phyloP scores from a whole-genome alignment of 129 eudicot species.

The Flaveria robusta region DNA sequence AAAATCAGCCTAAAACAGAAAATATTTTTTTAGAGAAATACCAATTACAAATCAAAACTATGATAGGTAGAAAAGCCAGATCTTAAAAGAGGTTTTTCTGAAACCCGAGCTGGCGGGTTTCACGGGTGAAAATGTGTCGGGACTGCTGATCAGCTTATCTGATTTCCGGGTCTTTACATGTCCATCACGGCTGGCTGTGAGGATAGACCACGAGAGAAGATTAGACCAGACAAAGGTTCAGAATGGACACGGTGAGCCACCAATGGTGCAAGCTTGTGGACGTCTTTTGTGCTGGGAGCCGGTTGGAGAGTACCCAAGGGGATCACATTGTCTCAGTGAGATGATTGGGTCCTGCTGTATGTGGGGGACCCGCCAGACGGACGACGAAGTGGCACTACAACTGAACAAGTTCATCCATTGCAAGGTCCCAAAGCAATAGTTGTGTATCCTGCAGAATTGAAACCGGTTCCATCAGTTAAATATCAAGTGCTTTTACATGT shows the following conservation, averaged over 20 bases:
- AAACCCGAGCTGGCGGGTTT: conserved; percentile 30
- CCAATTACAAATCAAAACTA: conserved; percentile 22
- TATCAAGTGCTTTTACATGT: background rate
- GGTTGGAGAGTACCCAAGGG: conserved; percentile 75
- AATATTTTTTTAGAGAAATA: background rate
- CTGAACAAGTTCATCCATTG: conserved; percentile 82
- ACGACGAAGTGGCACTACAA: conserved; percentile 76
- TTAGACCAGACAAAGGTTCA: conserved; percentile 74
- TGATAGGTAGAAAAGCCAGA: background rate
- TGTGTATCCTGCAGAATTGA: conserved; percentile 61
- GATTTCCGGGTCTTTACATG: conserved; percentile 62
- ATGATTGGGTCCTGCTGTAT: conserved; percentile 67
- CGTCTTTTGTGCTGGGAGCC: conserved; percentile 78
- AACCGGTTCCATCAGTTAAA: background rate
- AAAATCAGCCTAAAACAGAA: conserved; percentile 18
- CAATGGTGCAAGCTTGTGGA: conserved; percentile 81
- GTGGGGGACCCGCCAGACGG: conserved; percentile 90
- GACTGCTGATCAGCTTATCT: conserved; percentile 42
- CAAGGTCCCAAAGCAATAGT: conserved; percentile 85
- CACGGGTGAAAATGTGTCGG: conserved; percentile 32
- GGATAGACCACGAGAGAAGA: conserved; percentile 60
- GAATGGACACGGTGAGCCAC: conserved; percentile 81
- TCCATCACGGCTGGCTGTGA: conserved; percentile 75
- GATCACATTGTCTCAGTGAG: conserved; percentile 64
- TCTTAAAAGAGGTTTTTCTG: background rate